These are phyloP conservation scores for Draba incana DNA, from an alignment of 345 rosid genomes.

Conservation along the genomic window DNA sequence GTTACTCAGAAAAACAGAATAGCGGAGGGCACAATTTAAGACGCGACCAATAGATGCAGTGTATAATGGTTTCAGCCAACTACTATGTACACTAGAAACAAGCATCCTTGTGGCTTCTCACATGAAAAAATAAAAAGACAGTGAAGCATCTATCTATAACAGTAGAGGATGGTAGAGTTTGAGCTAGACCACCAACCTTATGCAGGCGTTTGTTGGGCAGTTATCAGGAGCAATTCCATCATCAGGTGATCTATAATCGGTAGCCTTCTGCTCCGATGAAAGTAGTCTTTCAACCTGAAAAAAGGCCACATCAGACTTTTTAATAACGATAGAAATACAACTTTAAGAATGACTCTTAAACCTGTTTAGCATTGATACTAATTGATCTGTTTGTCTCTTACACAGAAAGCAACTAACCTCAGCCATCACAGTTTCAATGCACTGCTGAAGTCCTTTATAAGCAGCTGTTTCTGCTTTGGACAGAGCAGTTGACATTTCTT, in stretches of 20 bases:
- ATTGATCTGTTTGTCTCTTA: slow-evolving; percentile 17
- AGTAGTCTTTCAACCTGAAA: slow-evolving; percentile 87
- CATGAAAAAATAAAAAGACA: neutral
- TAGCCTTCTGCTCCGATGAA: slow-evolving; percentile 90
- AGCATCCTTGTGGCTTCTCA: slow-evolving; percentile 18
- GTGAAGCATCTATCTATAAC: slow-evolving; percentile 16
- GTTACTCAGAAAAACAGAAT: neutral
- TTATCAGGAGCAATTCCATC: slow-evolving; percentile 94
- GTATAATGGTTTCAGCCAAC: slow-evolving; percentile 8
- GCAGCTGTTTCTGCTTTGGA: slow-evolving; percentile 99
- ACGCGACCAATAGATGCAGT: slow-evolving; percentile 1
- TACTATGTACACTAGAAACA: slow-evolving; percentile 18
- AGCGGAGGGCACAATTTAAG: slow-evolving; percentile 1
- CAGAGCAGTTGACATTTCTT: slow-evolving; percentile 99
- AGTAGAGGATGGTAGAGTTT: slow-evolving; percentile 13
- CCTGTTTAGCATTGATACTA: slow-evolving; percentile 11
- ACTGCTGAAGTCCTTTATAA: slow-evolving; percentile 97
- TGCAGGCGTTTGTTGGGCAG: slow-evolving; percentile 97
- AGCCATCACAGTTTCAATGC: slow-evolving; percentile 99
- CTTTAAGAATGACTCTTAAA: slow-evolving; percentile 4
- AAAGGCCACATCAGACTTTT: slow-evolving; percentile 24
- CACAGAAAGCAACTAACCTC: slow-evolving; percentile 64
- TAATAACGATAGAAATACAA: slow-evolving; percentile 4
- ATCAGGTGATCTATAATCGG: slow-evolving; percentile 91
- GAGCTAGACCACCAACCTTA: slow-evolving; percentile 59